These are phyloP conservation scores for Pythium aquatile DNA, from an alignment of 352 stramenopile genomes.

Conservation along the genomic window DNA sequence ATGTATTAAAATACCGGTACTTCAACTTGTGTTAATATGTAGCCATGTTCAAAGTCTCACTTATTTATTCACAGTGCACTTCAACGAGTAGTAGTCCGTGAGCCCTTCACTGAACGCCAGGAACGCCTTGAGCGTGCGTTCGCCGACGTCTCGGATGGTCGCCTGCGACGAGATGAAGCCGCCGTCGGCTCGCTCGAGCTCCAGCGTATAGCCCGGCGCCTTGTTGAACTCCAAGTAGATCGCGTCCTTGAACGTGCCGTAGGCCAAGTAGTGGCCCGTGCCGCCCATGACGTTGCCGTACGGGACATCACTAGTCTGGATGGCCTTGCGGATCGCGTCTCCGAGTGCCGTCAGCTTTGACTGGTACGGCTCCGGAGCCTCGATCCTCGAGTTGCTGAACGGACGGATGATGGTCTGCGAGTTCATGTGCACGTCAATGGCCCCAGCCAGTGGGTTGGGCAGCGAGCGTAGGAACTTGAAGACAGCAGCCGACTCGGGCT, in stretches of 20 bases:
- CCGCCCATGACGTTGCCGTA: slow-evolving; percentile 24
- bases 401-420: slow-evolving; percentile 16
- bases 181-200: slow-evolving; percentile 16
- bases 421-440: slow-evolving; percentile 28
- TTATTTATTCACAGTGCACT: neutral
- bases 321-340: slow-evolving; percentile 9
- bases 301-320: slow-evolving; percentile 9
- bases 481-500: slow-evolving; percentile 28
- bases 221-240: slow-evolving; percentile 20
- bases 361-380: slow-evolving; percentile 25
- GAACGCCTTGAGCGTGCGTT: slow-evolving; percentile 22
- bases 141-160: slow-evolving; percentile 23
- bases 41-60: neutral
- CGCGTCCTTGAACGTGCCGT: slow-evolving; percentile 27
- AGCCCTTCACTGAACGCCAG: slow-evolving; percentile 25
- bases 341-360: slow-evolving; percentile 26
- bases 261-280: slow-evolving; percentile 18
- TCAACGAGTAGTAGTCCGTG: slow-evolving; percentile 6
- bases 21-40: neutral
- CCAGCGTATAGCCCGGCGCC: slow-evolving; percentile 22
- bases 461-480: slow-evolving; percentile 27
- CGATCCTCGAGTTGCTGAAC: slow-evolving; percentile 22
- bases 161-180: slow-evolving; percentile 23
- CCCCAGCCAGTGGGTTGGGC: slow-evolving; percentile 11
- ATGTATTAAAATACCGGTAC: too few species aligned